A percentile compares a stretch with the other conserved stretches of the same genome.
Conservation (phyloP, 768 basidiomycete genomes). For the Phallus indusiatus region DNA sequence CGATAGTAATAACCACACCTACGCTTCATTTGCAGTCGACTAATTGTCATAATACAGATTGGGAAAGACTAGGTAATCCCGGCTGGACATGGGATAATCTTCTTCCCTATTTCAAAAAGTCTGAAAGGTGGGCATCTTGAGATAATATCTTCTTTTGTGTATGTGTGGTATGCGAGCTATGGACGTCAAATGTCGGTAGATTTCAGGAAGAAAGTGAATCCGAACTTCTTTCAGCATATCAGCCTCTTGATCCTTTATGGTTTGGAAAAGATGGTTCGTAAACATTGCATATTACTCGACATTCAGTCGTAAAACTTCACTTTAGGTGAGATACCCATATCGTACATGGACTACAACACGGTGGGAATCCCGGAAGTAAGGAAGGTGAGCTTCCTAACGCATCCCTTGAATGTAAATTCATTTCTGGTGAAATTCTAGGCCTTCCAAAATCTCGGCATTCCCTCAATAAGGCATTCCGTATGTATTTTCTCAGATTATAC, state of each 20-base stretch:
- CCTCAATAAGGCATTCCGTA: not conserved
- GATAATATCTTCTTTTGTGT: too few relatives aligned
- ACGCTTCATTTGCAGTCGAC: not conserved
- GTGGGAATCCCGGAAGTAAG: not conserved
- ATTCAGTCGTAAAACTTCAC: too few relatives aligned
- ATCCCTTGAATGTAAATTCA: not conserved
- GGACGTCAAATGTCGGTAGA: slow-evolving; percentile 8
- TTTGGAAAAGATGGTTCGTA: not conserved
- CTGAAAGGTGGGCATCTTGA: slow-evolving; percentile 14
- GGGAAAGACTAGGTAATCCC: not conserved
- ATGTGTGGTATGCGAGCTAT: too few relatives aligned
- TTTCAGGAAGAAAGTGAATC: slow-evolving; percentile 15
- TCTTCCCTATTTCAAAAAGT: slow-evolving; percentile 9
- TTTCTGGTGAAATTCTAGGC: not conserved
- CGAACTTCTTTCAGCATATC: not conserved
- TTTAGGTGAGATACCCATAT: not conserved
- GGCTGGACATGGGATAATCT: slow-evolving; percentile 11
- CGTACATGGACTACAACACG: not conserved
- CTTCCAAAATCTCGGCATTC: not conserved
- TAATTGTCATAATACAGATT: not conserved
- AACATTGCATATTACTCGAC: too few relatives aligned
- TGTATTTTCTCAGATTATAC: not conserved
- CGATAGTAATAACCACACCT: not conserved
- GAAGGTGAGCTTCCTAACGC: not conserved
- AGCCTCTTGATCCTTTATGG: not conserved